Evolutionary conservation across 768 basidiomycete species (phyloP).

Genomic region (Phanerochaete carnosa): DNA sequence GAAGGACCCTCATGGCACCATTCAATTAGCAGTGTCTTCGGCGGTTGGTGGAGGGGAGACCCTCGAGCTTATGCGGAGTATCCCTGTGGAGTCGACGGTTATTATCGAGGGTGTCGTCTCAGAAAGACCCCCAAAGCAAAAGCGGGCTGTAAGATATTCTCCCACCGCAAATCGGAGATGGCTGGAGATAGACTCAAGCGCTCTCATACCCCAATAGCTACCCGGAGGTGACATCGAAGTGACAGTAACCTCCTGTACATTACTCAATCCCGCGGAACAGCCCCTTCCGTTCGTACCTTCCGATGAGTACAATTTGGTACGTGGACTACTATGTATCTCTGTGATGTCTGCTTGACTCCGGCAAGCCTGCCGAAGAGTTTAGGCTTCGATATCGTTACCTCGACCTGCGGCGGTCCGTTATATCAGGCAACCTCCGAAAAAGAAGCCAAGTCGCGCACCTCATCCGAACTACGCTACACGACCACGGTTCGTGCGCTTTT

Average conservation of each 20-base stretch:
- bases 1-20: slow-evolving; percentile 71
- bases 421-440: slow-evolving; percentile 78
- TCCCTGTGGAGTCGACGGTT: slow-evolving; percentile 79
- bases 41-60: slow-evolving; percentile 20
- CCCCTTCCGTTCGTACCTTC: slow-evolving; percentile 85
- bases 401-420: slow-evolving; percentile 73
- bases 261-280: slow-evolving; percentile 76
- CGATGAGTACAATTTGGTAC: slow-evolving; percentile 69
- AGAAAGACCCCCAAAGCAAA: slow-evolving; percentile 57
- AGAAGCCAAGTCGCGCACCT: slow-evolving; percentile 81
- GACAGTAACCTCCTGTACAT: slow-evolving; percentile 58
- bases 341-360: neutral
- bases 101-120: slow-evolving; percentile 72
- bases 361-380: slow-evolving; percentile 64
- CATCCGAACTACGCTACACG: slow-evolving; percentile 68
- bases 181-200: neutral
- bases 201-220: slow-evolving; percentile 34
- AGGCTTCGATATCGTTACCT: slow-evolving; percentile 84
- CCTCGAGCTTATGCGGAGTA: slow-evolving; percentile 47
- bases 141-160: slow-evolving; percentile 44
- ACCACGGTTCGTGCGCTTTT: slow-evolving; percentile 51
- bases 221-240: slow-evolving; percentile 80
- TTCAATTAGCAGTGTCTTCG: slow-evolving; percentile 71
- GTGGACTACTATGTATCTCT: slow-evolving; percentile 23
- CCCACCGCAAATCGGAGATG: slow-evolving; percentile 13